A percentile compares a stretch with the other conserved stretches of the same genome.
phyloP scores from a whole-genome alignment of 768 basidiomycete species.

The Lactarius psammicola region DNA sequence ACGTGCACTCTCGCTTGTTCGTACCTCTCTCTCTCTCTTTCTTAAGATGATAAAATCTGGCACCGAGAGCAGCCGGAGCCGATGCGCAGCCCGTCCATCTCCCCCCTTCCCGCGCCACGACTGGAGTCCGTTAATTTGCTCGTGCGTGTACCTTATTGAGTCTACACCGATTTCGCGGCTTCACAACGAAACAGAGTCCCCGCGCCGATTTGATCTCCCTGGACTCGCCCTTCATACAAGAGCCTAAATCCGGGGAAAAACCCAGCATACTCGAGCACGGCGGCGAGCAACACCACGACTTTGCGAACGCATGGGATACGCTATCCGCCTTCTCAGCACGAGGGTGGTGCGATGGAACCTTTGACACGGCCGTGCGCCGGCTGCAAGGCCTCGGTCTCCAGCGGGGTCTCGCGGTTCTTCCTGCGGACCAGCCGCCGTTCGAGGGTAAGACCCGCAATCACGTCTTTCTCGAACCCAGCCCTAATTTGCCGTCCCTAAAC shows the following conservation, averaged over 20 bases:
- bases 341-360: constrained; percentile 66
- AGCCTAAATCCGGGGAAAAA: constrained; percentile 34
- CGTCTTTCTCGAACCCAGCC: neutral
- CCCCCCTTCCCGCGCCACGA: constrained; percentile 21
- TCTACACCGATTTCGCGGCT: neutral
- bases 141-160: neutral
- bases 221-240: constrained; percentile 65
- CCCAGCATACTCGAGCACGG: constrained; percentile 4
- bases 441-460: constrained; percentile 43
- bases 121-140: constrained; percentile 3
- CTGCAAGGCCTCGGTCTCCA: constrained; percentile 48
- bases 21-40: constrained; percentile 3
- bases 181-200: constrained; percentile 33
- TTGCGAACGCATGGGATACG: constrained; percentile 57
- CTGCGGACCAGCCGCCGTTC: constrained; percentile 57
- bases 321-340: constrained; percentile 45
- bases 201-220: constrained; percentile 65
- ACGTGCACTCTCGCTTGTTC: constrained; percentile 21
- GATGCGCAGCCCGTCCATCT: constrained; percentile 5
- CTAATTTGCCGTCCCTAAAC: neutral
- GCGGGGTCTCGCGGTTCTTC: constrained; percentile 47
- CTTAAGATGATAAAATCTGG: neutral
- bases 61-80: neutral
- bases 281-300: constrained; percentile 40
- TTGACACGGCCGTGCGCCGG: constrained; percentile 52